Base-by-base conservation (phyloP, 441 rosid species). In the Macaranga tanarius region DNA sequence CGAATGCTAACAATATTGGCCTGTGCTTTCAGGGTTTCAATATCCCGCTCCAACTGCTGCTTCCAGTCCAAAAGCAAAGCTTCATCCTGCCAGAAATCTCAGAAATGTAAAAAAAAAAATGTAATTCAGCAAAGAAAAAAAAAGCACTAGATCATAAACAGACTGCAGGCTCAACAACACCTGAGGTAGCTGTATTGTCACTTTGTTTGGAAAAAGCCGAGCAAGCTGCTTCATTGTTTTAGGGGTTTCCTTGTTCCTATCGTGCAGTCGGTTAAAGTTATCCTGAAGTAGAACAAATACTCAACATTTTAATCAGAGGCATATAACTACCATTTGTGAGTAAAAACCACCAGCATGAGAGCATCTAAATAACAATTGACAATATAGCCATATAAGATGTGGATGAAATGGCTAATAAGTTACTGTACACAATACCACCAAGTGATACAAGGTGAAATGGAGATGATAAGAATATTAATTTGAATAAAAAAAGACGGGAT, bases 131-230 rank as follows among this genome's bases (percentile, higher is more conserved):
- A 3, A 11, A 54, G 59, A 4, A 62, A 34, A 58, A 7, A 64
- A 56, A 51, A 62, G 5, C 64, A 34, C 23, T 28, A 20, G 17
- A 42, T 50, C 54, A 71, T 23, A 62, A 63, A 69, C 10, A 2
- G 38, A 76, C 45, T 19, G 22, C 58, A 50, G 25, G 67, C 47
- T 34, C 38, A 34, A 59, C 69, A 66, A 62, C 54, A 95, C 99
- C 98, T 93, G 98, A 84, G 99, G 99, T 65, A 91, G 76, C 81
- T 96, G 99, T 80, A 96, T 86, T n/a, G 89, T 77, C 73, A 96
- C 90, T 92, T 93, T 96, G 86, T 93, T 93, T 13, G 99, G 97
- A 78, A 96, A 90, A 68, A 96, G 96, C 58, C 98, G 84, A 70
- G 92, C 82, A 54, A 96, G 87, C 75, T 96, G 99, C 83, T 96